Evolutionary conservation across 129 eudicot genomes (phyloP).

Genomic region (Arctium lappa): DNA sequence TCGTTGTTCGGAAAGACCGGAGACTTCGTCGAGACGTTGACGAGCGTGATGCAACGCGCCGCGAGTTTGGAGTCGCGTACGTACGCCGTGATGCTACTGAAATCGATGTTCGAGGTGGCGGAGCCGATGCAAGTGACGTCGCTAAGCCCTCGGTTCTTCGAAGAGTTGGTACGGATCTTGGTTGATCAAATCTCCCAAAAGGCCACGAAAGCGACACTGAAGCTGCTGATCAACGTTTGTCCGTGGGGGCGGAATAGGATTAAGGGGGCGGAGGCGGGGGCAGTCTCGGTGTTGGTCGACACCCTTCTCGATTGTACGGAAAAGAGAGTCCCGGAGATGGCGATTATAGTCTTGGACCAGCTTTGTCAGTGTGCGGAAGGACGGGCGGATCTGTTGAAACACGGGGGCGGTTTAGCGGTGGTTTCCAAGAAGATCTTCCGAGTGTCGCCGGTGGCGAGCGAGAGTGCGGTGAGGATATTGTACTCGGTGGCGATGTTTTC

Average conservation of each 20-base stretch:
- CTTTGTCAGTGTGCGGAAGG: slow-evolving; percentile 66
- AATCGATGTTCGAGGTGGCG: slow-evolving; percentile 47
- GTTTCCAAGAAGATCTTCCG: slow-evolving; percentile 69
- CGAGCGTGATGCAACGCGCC: slow-evolving; percentile 39
- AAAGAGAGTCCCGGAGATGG: slow-evolving; percentile 48
- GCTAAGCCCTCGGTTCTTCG: slow-evolving; percentile 32
- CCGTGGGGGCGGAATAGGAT: slow-evolving; percentile 63
- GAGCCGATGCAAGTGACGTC: slow-evolving; percentile 43
- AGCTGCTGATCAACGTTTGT: slow-evolving; percentile 35
- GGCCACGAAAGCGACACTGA: slow-evolving; percentile 50
- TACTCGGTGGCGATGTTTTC: slow-evolving; percentile 43
- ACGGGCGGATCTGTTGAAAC: slow-evolving; percentile 49
- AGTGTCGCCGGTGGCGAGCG: slow-evolving; percentile 50
- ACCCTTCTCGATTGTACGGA: slow-evolving; percentile 41
- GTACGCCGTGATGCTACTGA: slow-evolving; percentile 49
- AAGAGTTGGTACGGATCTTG: slow-evolving; percentile 35
- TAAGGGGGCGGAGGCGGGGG: slow-evolving; percentile 49
- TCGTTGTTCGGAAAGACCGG: slow-evolving; percentile 20
- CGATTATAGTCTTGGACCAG: slow-evolving; percentile 38
- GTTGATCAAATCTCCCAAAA: slow-evolving; percentile 45
- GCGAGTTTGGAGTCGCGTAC: slow-evolving; percentile 52
- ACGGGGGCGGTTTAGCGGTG: slow-evolving; percentile 61
- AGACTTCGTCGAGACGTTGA: slow-evolving; percentile 35
- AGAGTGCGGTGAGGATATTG: slow-evolving; percentile 55
- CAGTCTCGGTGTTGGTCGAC: slow-evolving; percentile 38